Evolutionary conservation across 768 basidiomycete genomes (phyloP).

Genomic region (Rhodotorula taiwanensis): DNA sequence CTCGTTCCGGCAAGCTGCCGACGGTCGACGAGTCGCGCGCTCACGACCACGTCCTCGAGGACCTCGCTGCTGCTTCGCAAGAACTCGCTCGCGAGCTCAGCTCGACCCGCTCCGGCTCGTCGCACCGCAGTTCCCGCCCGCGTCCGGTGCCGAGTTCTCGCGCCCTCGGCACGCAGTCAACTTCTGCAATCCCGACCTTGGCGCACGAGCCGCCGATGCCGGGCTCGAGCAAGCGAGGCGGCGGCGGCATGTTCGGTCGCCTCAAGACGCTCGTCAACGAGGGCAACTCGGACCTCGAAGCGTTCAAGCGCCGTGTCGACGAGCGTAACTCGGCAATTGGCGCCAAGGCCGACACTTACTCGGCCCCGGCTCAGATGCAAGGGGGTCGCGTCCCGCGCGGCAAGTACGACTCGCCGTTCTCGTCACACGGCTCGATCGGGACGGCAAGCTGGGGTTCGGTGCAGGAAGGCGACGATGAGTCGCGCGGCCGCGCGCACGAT

Average conservation of each 20-base stretch:
- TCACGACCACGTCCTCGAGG: conserved; percentile 25
- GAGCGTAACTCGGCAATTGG: conserved; percentile 36
- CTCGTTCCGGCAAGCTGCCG: not conserved
- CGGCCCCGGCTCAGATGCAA: conserved; percentile 41
- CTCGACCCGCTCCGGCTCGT: conserved; percentile 1
- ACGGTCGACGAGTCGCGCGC: not conserved
- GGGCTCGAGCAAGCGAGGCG: not conserved
- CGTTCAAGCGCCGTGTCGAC: conserved; percentile 36
- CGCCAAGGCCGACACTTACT: conserved; percentile 13
- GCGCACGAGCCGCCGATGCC: not conserved
- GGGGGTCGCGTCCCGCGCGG: conserved; percentile 8
- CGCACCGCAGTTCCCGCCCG: not conserved
- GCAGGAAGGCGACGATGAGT: conserved; percentile 17
- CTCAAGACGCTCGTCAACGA: conserved; percentile 38
- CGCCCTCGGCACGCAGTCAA: conserved; percentile 25
- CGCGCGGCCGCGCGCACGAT: conserved; percentile 6
- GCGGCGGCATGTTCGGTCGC: conserved; percentile 31
- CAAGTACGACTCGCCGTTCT: conserved; percentile 24
- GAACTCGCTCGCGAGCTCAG: conserved; percentile 39
- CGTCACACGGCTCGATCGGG: conserved; percentile 32
- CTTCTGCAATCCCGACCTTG: conserved; percentile 23
- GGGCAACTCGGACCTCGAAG: conserved; percentile 40
- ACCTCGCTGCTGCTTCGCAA: conserved; percentile 28
- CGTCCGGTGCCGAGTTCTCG: conserved; percentile 5
- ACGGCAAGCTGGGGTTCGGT: conserved; percentile 29